Conservation (phyloP, 345 rosid genomes). For the Ailanthus altissimus region DNA sequence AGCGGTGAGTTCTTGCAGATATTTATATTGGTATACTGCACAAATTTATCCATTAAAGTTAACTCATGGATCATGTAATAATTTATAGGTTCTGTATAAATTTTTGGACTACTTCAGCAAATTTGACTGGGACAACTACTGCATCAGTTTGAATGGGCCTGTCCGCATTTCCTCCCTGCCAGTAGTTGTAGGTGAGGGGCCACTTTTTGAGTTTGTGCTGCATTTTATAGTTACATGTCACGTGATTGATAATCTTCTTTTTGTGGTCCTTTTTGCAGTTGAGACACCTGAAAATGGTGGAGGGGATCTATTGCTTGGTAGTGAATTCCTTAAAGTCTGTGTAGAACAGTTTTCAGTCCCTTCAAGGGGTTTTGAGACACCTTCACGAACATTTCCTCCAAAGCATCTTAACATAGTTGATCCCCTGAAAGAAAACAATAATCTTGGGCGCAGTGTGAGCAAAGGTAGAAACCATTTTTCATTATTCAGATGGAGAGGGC, state of each 20-base stretch:
- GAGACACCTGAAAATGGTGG: conserved; percentile 60
- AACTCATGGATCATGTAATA: conserved; percentile 22
- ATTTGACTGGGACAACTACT: conserved; percentile 92
- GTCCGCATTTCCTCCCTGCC: conserved; percentile 64
- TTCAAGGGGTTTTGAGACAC: conserved; percentile 59
- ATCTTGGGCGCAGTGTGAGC: conserved; percentile 97
- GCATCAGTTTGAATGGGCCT: conserved; percentile 82
- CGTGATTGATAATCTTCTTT: conserved; percentile 13
- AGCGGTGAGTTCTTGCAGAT: conserved; percentile 56
- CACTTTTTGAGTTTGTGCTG: background rate
- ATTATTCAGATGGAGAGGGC: background rate
- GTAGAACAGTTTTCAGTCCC: conserved; percentile 58
- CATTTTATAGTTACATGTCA: background rate
- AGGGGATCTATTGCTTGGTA: conserved; percentile 57
- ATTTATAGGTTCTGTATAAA: conserved; percentile 67
- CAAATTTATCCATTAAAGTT: conserved; percentile 5
- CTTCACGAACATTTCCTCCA: conserved; percentile 51
- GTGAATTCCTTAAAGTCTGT: conserved; percentile 65
- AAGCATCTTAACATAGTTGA: conserved; percentile 89
- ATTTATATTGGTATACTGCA: conserved; percentile 13
- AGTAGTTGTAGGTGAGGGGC: conserved; percentile 62
- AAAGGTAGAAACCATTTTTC: conserved; percentile 52
- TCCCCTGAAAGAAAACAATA: conserved; percentile 79
- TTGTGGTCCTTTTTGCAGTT: conserved; percentile 38
- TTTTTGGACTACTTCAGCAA: conserved; percentile 95